Conservation (phyloP, 2,329 filamentous ascomycete species). For the Penicillium sp. region DNA sequence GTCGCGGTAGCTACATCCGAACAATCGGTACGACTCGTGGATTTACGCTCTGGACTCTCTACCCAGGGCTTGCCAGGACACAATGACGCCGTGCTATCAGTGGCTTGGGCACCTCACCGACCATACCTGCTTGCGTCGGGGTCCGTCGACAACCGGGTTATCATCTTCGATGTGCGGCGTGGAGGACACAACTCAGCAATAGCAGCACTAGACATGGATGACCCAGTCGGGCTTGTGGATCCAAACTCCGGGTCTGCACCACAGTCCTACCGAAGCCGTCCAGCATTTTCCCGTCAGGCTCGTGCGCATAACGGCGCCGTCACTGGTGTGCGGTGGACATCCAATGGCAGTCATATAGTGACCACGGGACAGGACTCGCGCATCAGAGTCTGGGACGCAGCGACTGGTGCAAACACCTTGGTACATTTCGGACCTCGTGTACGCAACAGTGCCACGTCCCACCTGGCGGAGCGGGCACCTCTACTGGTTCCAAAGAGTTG, state of each 20-base stretch:
- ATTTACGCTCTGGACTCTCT: constrained; percentile 74
- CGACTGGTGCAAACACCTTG: constrained; percentile 77
- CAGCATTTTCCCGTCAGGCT: constrained; percentile 44
- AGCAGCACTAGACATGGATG: constrained; percentile 76
- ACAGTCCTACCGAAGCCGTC: constrained; percentile 30
- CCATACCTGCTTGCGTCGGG: constrained; percentile 79
- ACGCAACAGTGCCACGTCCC: constrained; percentile 60
- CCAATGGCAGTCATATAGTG: constrained; percentile 70
- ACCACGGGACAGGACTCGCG: constrained; percentile 78
- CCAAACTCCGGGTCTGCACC: constrained; percentile 32
- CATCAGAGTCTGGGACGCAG: constrained; percentile 81
- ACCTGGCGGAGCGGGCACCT: constrained; percentile 58
- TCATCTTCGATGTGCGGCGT: constrained; percentile 82
- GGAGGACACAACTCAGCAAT: constrained; percentile 64
- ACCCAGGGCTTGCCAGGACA: constrained; percentile 68
- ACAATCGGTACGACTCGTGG: constrained; percentile 76
- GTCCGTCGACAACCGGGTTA: constrained; percentile 75
- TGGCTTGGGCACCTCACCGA: constrained; percentile 75
- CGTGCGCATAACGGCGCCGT: constrained; percentile 74
- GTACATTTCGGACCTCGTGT: constrained; percentile 81
- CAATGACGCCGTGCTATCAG: constrained; percentile 60
- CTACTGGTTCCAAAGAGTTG: constrained; percentile 60
- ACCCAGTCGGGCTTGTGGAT: constrained; percentile 63
- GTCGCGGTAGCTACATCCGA: constrained; percentile 87
- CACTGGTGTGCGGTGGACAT: constrained; percentile 80